Evolutionary conservation across 345 rosid genomes (phyloP).

Genomic region (Populus euphratica): DNA sequence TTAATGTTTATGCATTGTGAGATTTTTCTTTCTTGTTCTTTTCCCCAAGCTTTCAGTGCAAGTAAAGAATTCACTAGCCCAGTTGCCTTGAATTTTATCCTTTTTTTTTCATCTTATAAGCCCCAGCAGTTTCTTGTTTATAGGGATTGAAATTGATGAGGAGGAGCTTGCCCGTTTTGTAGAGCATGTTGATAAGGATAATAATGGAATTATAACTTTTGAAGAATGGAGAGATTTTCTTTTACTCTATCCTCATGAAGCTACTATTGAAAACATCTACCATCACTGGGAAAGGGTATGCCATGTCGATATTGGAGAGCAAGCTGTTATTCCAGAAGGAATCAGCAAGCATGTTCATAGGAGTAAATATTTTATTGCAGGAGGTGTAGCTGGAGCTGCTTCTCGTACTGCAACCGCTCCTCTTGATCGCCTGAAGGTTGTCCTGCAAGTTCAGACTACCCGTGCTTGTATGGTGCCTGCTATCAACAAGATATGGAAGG

Average conservation of each 20-base stretch:
- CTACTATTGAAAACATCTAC: slow-evolving; percentile 85
- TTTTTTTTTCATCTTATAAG: slow-evolving; percentile 28
- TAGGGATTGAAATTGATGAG: slow-evolving; percentile 64
- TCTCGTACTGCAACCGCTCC: slow-evolving; percentile 91
- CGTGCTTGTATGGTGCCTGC: slow-evolving; percentile 58
- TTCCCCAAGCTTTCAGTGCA: neutral
- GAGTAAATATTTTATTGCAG: slow-evolving; percentile 80
- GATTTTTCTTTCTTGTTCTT: neutral
- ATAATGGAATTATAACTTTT: slow-evolving; percentile 81
- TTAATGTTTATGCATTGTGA: neutral
- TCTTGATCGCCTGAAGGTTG: slow-evolving; percentile 82
- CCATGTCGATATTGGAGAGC: slow-evolving; percentile 86
- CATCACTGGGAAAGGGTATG: slow-evolving; percentile 86
- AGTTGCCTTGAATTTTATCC: neutral
- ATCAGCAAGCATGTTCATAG: slow-evolving; percentile 72
- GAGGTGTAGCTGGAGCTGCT: slow-evolving; percentile 87
- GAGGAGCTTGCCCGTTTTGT: slow-evolving; percentile 85
- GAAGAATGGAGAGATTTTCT: slow-evolving; percentile 98
- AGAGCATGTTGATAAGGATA: slow-evolving; percentile 90
- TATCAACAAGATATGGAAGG: slow-evolving; percentile 58
- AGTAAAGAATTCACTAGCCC: neutral
- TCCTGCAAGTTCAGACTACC: slow-evolving; percentile 74
- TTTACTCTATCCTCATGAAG: slow-evolving; percentile 85
- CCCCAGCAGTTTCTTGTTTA: slow-evolving; percentile 24
- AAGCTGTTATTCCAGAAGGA: slow-evolving; percentile 77